Base-by-base conservation (phyloP, 2,329 filamentous ascomycete genomes). In the Cladosporium sp. region DNA sequence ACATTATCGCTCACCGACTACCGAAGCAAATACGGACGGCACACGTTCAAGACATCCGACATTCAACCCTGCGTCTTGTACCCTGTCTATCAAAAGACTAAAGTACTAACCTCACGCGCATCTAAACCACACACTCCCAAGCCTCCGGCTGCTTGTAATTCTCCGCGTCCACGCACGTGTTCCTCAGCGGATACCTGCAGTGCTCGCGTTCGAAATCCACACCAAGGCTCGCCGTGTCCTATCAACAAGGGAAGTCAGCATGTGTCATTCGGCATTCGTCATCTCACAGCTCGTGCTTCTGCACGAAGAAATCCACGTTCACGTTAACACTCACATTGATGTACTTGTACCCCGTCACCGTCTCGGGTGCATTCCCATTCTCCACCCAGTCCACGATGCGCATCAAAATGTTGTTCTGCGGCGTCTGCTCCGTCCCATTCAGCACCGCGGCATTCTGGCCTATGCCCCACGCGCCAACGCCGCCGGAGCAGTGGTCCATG, bases 401-500 rank as follows among this genome's bases (percentile, higher is more conserved):
- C 59, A 71, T 63, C 38, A 80, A 60, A 1, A 75, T 70, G 53
- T 78, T 77, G 42, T 72, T 63, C 49, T 71, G 63, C 32, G 58
- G 43, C 32, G 48, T 50, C 40, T 50, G 48, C 48, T 50, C 48
- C 18, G 39, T 25, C 12, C 32, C 48, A 27, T 45, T 53, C 13
- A 35, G 42, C 64, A 6, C 53, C n/a, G 49, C 54, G 3, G 54
- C 41, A 43, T 59, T 55, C 64, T 72, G 50, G 54, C 64, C 69
- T 56, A 76, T 66, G 22, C 62, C 63, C 54, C 69, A 66, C 1
- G 72, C 66, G 11, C 72, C 68, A 18, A 65, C 59, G 0, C 78
- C 78, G 5, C 71, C 70, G 27, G 52, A 38, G 55, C 77, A 80
- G 59, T 80, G 78, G 3, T 58, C 64, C 63, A 77, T 75, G 3